Percentiles rank a stretch among this genome's conserved stretches.
Evolutionary conservation across 2,329 filamentous ascomycete species (phyloP).

Genomic region (Pseudogymnoascus sp.): DNA sequence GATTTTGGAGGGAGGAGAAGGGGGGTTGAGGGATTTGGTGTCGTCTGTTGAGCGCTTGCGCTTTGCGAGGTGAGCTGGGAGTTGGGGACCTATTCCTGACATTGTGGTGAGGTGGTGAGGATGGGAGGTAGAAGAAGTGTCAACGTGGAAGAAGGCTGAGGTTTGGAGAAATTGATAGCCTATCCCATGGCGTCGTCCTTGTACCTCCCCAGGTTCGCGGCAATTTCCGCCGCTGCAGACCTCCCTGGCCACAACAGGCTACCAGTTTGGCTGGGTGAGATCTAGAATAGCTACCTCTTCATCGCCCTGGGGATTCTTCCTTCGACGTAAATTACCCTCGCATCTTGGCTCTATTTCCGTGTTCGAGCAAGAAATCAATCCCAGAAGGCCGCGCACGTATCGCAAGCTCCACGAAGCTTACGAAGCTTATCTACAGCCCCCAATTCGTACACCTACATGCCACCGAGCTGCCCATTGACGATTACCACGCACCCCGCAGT

Average conservation of each 20-base stretch:
- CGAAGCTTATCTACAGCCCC: conserved; percentile 1
- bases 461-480: conserved; percentile 1
- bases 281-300: background rate
- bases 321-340: conserved; percentile 3
- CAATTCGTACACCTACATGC: conserved; percentile 2
- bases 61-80: conserved; percentile 61
- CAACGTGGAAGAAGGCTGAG: background rate
- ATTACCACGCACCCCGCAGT: background rate
- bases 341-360: background rate
- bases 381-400: background rate
- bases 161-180: conserved; percentile 10
- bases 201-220: conserved; percentile 8
- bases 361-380: background rate
- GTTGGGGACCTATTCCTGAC: conserved; percentile 51
- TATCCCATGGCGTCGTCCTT: background rate
- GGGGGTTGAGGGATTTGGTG: conserved; percentile 24
- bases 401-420: background rate
- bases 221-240: background rate
- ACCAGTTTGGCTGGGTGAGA: background rate
- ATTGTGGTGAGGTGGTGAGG: conserved; percentile 17
- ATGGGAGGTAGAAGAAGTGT: background rate
- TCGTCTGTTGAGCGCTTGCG: conserved; percentile 49
- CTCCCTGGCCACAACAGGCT: conserved; percentile 9
- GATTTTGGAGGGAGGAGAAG: conserved; percentile 41
- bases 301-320: background rate